These are phyloP conservation scores for Tricholoma sp. DNA, from an alignment of 768 basidiomycete genomes.

Conservation along the genomic window DNA sequence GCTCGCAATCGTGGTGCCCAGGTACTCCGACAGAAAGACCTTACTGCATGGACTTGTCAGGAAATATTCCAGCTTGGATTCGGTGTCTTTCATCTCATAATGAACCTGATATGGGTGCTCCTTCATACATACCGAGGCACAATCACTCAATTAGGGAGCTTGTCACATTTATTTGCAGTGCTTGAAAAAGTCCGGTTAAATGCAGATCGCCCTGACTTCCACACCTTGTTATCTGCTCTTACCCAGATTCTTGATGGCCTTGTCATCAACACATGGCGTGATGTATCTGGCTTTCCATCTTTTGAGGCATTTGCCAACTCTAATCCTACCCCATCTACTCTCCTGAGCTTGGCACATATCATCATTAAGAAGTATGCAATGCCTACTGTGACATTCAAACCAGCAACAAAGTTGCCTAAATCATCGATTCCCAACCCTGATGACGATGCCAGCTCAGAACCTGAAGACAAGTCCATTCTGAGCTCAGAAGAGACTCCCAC, in stretches of 20 bases:
- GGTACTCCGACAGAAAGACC: constrained; percentile 9
- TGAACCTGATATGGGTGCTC: constrained; percentile 30
- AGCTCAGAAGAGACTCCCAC: constrained; percentile 13
- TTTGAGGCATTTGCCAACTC: constrained; percentile 16
- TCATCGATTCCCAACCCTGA: no score
- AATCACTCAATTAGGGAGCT: constrained; percentile 17
- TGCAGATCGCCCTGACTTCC: constrained; percentile 29
- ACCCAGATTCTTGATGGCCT: constrained; percentile 29
- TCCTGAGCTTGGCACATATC: constrained; percentile 12
- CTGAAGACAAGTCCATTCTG: constrained; percentile 9
- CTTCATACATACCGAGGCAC: constrained; percentile 25
- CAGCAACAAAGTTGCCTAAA: no score
- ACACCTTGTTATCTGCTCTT: constrained; percentile 16
- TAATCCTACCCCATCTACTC: constrained; percentile 18
- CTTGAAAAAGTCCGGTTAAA: constrained; percentile 28
- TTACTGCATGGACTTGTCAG: constrained; percentile 18
- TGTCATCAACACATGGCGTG: constrained; percentile 26
- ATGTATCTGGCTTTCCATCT: constrained; percentile 8
- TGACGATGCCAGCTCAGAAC: no score
- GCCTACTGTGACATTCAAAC: background rate
- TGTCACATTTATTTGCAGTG: constrained; percentile 25
- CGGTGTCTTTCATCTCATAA: constrained; percentile 27
- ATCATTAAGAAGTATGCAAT: constrained; percentile 23
- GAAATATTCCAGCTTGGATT: constrained; percentile 21
- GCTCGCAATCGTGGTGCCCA: constrained; percentile 17